Evolutionary conservation across 129 eudicot genomes (phyloP), one percentile per base, ranked within the genome.

Genomic region (Gnaphalium uliginosum): DNA sequence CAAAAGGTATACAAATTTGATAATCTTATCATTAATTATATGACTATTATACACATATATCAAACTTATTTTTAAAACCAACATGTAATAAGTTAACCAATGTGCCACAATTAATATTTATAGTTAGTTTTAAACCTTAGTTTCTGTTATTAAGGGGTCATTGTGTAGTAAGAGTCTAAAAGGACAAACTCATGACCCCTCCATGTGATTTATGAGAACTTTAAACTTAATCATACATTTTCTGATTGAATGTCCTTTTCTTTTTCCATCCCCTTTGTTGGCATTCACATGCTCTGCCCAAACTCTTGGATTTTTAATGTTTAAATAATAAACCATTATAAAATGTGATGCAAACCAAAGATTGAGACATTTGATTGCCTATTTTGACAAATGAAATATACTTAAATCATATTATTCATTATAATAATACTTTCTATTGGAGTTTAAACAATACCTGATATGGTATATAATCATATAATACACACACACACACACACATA

Each of bases 181-280:
- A 66, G 71, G 75, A 72, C 85, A 66, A 66, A 11, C 41, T n/a
- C 71, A 71, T 82, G 85, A 57, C 85, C 79, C 85, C 85, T 73
- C 85, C 85, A 77, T 77, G 82, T 82, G 82, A 59, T 72, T 73
- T 65, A 77, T 76, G 58, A 71, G 68, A 77, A 77, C 82, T 82
- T 77, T 82, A 77, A 79, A 72, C 82, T 72, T 71, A 77, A 77
- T 82, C 74, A 56, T 72, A 77, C 82, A 65, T 8, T 82, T 71
- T 65, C 75, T 82, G 75, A 82, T 82, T 77, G 82, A 66, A 82
- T 81, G 78, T 71, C 73, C 75, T 82, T 71, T 71, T 82, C 82
- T 77, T 82, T 81, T 70, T 76, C 82, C 78, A 62, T 72, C 50
- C 78, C 81, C 75, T 63, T 65, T 76, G 81, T 81, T 64, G 85